These are phyloP conservation scores for Emergomyces africanus DNA, from an alignment of 2,329 filamentous ascomycete species.

Conservation along the genomic window DNA sequence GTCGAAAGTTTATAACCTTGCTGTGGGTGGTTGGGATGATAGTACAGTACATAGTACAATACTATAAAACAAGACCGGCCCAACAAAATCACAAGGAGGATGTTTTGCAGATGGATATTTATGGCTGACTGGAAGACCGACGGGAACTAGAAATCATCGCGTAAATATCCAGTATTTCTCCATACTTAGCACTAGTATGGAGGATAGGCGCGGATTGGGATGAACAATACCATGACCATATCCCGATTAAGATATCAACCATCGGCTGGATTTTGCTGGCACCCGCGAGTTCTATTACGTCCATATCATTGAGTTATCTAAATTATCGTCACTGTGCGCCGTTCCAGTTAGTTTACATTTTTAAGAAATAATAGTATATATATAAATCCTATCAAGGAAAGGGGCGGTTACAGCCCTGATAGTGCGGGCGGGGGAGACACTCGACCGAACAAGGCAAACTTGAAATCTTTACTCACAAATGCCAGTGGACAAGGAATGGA, in stretches of 20 bases:
- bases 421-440: background rate
- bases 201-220: background rate
- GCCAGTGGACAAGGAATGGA: background rate
- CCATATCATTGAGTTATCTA: background rate
- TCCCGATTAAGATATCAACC: background rate
- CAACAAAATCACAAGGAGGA: no score
- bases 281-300: background rate
- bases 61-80: no score
- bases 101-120: no score
- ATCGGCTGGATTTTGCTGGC: background rate
- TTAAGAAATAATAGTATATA: no score
- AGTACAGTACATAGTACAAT: no score
- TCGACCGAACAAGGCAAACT: background rate
- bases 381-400: background rate
- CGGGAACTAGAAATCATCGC: background rate
- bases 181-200: no score
- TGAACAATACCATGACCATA: background rate
- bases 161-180: background rate
- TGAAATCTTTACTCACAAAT: background rate
- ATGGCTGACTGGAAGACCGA: background rate
- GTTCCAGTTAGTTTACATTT: background rate
- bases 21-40: no score
- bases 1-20: no score
- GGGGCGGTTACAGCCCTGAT: background rate
- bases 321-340: background rate